Evolutionary conservation across 2,329 filamentous ascomycete genomes (phyloP).

Genomic region (Plectosphaerella sp.): DNA sequence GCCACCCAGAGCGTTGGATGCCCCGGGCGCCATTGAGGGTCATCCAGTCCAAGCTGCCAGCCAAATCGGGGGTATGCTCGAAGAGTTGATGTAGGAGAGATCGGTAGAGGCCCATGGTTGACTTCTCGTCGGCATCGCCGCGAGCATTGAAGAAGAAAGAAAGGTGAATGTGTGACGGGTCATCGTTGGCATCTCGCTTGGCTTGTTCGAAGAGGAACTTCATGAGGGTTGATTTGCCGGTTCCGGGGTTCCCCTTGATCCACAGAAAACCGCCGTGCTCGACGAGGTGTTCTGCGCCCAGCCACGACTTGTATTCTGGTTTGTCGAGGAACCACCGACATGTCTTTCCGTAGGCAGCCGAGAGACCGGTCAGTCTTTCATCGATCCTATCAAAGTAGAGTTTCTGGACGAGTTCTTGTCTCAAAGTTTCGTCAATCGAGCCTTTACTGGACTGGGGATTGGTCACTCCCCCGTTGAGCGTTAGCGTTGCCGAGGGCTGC

Average conservation of each 20-base stretch:
- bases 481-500: background rate
- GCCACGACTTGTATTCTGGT: slow-evolving; percentile 29
- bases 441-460: background rate
- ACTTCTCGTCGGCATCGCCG: slow-evolving; percentile 37
- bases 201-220: slow-evolving; percentile 25
- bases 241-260: slow-evolving; percentile 41
- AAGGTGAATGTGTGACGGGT: background rate
- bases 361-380: slow-evolving; percentile 15
- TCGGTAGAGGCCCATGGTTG: slow-evolving; percentile 43
- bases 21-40: background rate
- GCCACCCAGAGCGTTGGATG: background rate
- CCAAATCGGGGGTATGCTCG: slow-evolving; percentile 18
- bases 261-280: slow-evolving; percentile 36
- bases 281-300: slow-evolving; percentile 12
- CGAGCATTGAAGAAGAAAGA: slow-evolving; percentile 46
- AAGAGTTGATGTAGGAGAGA: slow-evolving; percentile 44
- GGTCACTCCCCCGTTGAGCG: background rate
- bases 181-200: background rate
- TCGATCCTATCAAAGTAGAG: background rate
- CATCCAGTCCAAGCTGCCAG: slow-evolving; percentile 6
- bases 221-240: slow-evolving; percentile 43
- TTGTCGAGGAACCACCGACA: slow-evolving; percentile 34
- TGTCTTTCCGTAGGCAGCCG: slow-evolving; percentile 27
- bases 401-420: slow-evolving; percentile 3
- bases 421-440: slow-evolving; percentile 11